Evolutionary conservation across 495 filamentous ascomycete genomes (phyloP).

Genomic region (Penicillium canescens): DNA sequence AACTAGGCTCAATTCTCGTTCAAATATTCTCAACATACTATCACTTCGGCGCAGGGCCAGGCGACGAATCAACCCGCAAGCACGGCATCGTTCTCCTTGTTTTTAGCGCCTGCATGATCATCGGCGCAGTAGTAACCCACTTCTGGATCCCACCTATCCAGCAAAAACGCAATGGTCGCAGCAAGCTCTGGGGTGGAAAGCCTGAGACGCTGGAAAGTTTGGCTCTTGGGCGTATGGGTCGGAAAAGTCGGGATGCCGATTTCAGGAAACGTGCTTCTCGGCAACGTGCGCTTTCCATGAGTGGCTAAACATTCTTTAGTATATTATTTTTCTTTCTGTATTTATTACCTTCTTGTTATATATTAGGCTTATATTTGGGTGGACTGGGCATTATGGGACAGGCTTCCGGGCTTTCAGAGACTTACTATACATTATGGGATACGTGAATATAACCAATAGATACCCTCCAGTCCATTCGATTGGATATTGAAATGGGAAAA

Average conservation of each 20-base stretch:
- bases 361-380: no score
- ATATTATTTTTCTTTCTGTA: background rate
- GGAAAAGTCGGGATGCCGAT: constrained; percentile 39
- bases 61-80: constrained; percentile 33
- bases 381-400: no score
- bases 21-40: constrained; percentile 53
- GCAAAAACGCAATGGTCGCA: constrained; percentile 19
- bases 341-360: no score
- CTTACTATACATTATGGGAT: no score
- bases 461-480: no score
- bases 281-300: constrained; percentile 22
- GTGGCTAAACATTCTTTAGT: constrained; percentile 3
- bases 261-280: constrained; percentile 19
- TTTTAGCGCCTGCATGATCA: constrained; percentile 47
- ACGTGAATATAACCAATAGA: no score
- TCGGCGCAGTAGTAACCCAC: constrained; percentile 46
- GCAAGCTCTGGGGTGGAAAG: constrained; percentile 39
- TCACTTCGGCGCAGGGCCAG: constrained; percentile 35
- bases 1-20: constrained; percentile 59
- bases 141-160: constrained; percentile 46
- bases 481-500: no score
- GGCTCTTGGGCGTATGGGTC: constrained; percentile 38
- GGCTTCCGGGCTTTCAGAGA: no score
- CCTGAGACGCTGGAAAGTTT: constrained; percentile 44
- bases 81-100: constrained; percentile 47